phyloP scores from a whole-genome alignment of 257 asterid genomes.

The Fraxinus americana region DNA sequence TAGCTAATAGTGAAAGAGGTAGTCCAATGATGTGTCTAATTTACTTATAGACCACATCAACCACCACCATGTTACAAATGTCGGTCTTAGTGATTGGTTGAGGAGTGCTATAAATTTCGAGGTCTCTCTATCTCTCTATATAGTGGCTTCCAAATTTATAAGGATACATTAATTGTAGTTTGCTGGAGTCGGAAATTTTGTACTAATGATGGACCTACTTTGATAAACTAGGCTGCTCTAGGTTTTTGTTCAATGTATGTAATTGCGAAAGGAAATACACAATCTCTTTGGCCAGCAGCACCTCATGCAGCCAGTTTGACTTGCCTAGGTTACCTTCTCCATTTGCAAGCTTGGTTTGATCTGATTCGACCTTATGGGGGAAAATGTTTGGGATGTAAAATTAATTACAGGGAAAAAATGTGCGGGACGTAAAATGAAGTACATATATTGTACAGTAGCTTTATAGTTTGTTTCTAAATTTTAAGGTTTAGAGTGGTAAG shows the following conservation, averaged over 20 bases:
- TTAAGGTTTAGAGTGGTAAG: too few relatives aligned
- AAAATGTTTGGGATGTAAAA: too few relatives aligned
- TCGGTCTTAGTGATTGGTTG: conserved; percentile 69
- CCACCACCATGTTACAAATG: conserved; percentile 39
- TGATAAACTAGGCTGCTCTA: conserved; percentile 70
- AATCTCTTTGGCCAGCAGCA: conserved; percentile 63
- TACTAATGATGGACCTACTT: conserved; percentile 60
- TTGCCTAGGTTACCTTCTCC: conserved; percentile 30
- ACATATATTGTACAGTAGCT: too few relatives aligned
- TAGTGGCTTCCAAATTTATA: background rate
- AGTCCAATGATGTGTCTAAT: conserved; percentile 44
- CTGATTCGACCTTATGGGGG: too few relatives aligned
- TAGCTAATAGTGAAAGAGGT: conserved; percentile 59
- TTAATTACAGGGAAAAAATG: too few relatives aligned
- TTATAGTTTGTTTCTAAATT: too few relatives aligned
- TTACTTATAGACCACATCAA: conserved; percentile 60
- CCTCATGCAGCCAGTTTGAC: conserved; percentile 18
- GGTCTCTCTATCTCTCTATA: conserved; percentile 30
- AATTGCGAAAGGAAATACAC: conserved; percentile 58
- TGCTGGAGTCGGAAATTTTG: conserved; percentile 46
- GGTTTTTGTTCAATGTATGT: conserved; percentile 74
- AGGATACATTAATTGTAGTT: background rate
- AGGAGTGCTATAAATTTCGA: conserved; percentile 34
- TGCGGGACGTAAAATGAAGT: too few relatives aligned
- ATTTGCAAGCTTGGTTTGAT: too few relatives aligned